Percentiles rank a stretch among this genome's conserved stretches.
phyloP scores from a whole-genome alignment of 352 stramenopile species.

The Phytopythium montanum region DNA sequence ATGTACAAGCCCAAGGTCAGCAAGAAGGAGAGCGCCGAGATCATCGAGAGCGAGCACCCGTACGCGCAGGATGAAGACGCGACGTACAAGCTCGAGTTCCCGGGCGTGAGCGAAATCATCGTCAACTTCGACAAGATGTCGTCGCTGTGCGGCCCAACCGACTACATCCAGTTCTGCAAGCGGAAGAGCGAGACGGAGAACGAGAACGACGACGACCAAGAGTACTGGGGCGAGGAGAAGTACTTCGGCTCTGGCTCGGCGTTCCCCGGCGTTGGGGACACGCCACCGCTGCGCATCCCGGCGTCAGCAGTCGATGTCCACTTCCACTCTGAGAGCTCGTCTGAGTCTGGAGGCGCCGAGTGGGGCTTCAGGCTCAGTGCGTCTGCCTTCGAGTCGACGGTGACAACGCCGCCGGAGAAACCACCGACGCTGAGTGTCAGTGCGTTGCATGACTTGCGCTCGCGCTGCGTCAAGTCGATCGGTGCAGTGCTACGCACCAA shows the following conservation, averaged over 20 bases:
- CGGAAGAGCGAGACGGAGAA: slow-evolving; percentile 16
- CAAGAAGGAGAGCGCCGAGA: slow-evolving; percentile 68
- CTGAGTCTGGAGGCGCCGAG: slow-evolving; percentile 27
- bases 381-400: slow-evolving; percentile 53
- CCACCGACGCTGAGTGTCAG: slow-evolving; percentile 36
- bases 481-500: slow-evolving; percentile 22
- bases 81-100: slow-evolving; percentile 64
- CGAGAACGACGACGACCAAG: slow-evolving; percentile 12
- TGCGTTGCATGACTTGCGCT: slow-evolving; percentile 50
- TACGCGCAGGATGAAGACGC: slow-evolving; percentile 59
- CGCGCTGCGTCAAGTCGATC: slow-evolving; percentile 57
- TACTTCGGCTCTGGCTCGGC: slow-evolving; percentile 52
- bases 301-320: slow-evolving; percentile 56
- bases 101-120: slow-evolving; percentile 58
- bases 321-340: slow-evolving; percentile 62
- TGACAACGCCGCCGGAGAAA: slow-evolving; percentile 48
- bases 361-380: slow-evolving; percentile 85
- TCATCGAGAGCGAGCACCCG: slow-evolving; percentile 76
- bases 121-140: slow-evolving; percentile 82
- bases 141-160: slow-evolving; percentile 58
- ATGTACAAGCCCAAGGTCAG: slow-evolving; percentile 43
- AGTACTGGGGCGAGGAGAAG: slow-evolving; percentile 67
- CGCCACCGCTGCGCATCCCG: slow-evolving; percentile 62
- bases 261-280: slow-evolving; percentile 61
- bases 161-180: slow-evolving; percentile 83